Base-by-base conservation (phyloP, 768 basidiomycete species). In the Collybia sordida region DNA sequence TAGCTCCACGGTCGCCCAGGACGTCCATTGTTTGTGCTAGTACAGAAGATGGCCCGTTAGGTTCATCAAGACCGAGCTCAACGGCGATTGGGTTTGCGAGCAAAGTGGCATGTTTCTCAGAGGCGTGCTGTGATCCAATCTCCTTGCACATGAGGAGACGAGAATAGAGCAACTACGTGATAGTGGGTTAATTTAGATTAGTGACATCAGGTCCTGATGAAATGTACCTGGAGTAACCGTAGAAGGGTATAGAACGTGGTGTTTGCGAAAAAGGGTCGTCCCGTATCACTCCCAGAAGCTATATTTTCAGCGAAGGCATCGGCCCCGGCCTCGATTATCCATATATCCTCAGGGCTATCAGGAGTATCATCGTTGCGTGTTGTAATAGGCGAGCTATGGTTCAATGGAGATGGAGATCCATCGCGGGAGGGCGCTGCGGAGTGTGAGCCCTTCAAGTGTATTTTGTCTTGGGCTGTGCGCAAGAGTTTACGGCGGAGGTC, bases 221-320 rank as follows among this genome's bases (percentile, higher is more conserved):
- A 61, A 68, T 51, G n/a, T 60, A 83, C 96, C 86, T 99, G 93
- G 43, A 98, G 65, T 45, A 96, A 72, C 43, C 97, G 86, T 56
- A 98, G 64, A 45, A 98, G 65, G 6, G 90, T 90, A 71, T 98
- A 99, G 64, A 93, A 91, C 18, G 92, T 88, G 41, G 91, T 93
- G 70, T 98, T 97, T 51, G 82, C 82, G 69, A 96, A 98, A 68
- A 98, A 91, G 7, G 87, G 80, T 40, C 76, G 72, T 47, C 70
- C 75, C 44, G 57, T 47, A 49, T 72, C 71, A n/a, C 66, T 43
- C 27, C 44, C 55, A 28, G 49, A 51, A 12, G 59, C 53, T 52
- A 61, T 44, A 50, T 52, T 52, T 28, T 69, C 64, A 22, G 56
- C 22, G 55, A 45, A 52, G 39, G 65, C 52, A 25, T 62, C 59